Conservation (phyloP, 768 basidiomycete species). For the Mrakia gelida region DNA sequence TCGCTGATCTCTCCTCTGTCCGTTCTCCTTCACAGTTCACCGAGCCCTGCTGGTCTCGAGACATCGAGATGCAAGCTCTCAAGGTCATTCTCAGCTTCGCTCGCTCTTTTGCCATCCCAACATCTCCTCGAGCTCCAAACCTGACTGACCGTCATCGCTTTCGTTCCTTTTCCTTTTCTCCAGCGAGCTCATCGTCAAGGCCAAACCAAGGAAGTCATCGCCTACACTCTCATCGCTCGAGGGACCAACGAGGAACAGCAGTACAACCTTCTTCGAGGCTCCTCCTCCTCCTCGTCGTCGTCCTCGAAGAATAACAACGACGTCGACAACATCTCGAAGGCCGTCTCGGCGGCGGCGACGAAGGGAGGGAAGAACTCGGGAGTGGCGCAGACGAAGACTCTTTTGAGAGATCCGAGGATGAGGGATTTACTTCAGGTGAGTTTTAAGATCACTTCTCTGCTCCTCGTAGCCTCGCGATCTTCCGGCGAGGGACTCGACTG, state of each 20-base stretch:
- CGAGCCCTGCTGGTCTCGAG: slow-evolving; percentile 15
- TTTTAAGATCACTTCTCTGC: background rate
- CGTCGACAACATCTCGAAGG: no score
- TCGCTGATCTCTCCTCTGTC: background rate
- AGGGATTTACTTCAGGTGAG: slow-evolving; percentile 11
- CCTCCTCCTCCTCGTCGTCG: background rate
- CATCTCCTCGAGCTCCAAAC: background rate
- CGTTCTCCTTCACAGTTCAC: background rate
- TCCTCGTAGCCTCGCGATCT: no score
- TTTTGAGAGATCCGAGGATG: slow-evolving; percentile 3
- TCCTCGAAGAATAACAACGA: background rate
- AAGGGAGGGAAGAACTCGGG: background rate
- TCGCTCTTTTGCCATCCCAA: background rate
- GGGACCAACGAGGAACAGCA: slow-evolving; percentile 14
- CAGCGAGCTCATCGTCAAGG: slow-evolving; percentile 13
- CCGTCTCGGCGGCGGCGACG: no score
- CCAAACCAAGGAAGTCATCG: slow-evolving; percentile 3
- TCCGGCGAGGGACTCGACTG: no score
- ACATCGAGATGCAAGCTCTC: slow-evolving; percentile 14
- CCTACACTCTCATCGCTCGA: slow-evolving; percentile 10
- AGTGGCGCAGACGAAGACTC: background rate
- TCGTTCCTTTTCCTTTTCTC: background rate
- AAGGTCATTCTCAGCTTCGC: background rate
- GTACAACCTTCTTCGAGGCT: slow-evolving; percentile 2
- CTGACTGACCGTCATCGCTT: background rate